phyloP scores from a whole-genome alignment of 2,329 filamentous ascomycete species.

The Pseudocercospora fuligena region DNA sequence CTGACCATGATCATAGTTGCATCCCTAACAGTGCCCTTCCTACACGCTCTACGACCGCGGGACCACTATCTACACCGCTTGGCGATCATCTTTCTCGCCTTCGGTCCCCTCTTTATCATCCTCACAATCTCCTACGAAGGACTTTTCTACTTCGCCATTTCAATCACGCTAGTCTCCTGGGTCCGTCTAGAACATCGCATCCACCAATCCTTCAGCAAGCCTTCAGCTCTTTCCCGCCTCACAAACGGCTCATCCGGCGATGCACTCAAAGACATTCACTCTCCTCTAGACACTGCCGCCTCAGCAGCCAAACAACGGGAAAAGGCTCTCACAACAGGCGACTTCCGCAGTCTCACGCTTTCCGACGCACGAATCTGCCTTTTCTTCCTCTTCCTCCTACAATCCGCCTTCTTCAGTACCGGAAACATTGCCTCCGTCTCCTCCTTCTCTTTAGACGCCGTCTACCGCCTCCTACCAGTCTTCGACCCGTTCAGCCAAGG shows the following conservation, averaged over 20 bases:
- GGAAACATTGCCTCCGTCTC: slow-evolving; percentile 95
- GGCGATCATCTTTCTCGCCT: slow-evolving; percentile 86
- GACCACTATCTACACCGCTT: slow-evolving; percentile 89
- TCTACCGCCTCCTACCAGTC: slow-evolving; percentile 82
- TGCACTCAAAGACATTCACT: slow-evolving; percentile 31
- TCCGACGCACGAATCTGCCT: slow-evolving; percentile 86
- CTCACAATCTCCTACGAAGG: slow-evolving; percentile 97
- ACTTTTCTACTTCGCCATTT: slow-evolving; percentile 92
- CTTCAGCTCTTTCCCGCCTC: neutral
- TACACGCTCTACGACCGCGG: slow-evolving; percentile 80
- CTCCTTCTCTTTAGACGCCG: slow-evolving; percentile 90
- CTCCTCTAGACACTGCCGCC: slow-evolving; percentile 42
- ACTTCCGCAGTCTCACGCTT: slow-evolving; percentile 72
- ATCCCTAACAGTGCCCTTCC: slow-evolving; percentile 78
- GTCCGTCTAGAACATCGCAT: slow-evolving; percentile 86
- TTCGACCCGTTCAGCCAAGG: slow-evolving; percentile 94
- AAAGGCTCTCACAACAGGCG: slow-evolving; percentile 38
- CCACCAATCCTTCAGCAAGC: slow-evolving; percentile 46
- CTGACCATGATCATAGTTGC: slow-evolving; percentile 55
- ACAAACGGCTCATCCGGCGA: slow-evolving; percentile 1
- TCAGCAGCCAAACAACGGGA: slow-evolving; percentile 42
- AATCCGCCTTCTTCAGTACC: slow-evolving; percentile 95
- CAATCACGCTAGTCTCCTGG: slow-evolving; percentile 81
- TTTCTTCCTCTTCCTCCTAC: slow-evolving; percentile 93
- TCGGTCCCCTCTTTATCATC: slow-evolving; percentile 91